Base-by-base conservation (phyloP, 2,329 filamentous ascomycete species). In the Verticillium longisporum region DNA sequence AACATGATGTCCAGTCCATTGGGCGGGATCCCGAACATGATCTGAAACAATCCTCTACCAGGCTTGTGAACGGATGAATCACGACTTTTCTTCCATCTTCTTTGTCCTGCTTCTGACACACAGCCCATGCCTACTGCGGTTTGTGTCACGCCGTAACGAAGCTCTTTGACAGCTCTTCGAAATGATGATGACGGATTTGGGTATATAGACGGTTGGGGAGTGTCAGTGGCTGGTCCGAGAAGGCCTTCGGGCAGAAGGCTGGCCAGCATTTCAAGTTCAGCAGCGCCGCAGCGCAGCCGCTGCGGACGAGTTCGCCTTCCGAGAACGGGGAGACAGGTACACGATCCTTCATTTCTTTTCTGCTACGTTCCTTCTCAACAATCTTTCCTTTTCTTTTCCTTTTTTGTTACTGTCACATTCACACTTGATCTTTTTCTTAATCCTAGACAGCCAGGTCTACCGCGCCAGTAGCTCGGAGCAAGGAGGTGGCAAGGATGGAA, bases 1-100 rank as follows among this genome's bases (percentile, higher is more conserved):
- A 54, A 59, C 57, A 53, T 37, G 45, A 59, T 37, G 57, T 59
- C 57, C n/a, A 59, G 57, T n/a, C 57, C 57, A 15, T 18, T 54
- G 5, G 26, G 32, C 15, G 32, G n/a, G 15, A 59, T 59, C 32
- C 41, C 41, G 14, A 59, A 59, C 32, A 59, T 59, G 57, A 54
- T 54, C 41, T 59, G 33, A 37, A 32, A n/a, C 18, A 32, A 10
- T 14, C 32, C 41, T 3, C 21, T 6, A 21, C 14, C 36, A 15
- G 57, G 26, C 15, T 55, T 18, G 26, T 13, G n/a, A 5, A 55
- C 32, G 54, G 32, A 55, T 18, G 26, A 32, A 55, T 55, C 32
- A 32, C 18, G 32, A 55, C 14, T 55, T 55, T 55, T 4, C 41
- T 50, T 50, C 41, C 41, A 50, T 50, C 54, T 55, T 31, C 26